Evolutionary conservation across 2,329 filamentous ascomycete species (phyloP).

Genomic region (Alternaria sp.): DNA sequence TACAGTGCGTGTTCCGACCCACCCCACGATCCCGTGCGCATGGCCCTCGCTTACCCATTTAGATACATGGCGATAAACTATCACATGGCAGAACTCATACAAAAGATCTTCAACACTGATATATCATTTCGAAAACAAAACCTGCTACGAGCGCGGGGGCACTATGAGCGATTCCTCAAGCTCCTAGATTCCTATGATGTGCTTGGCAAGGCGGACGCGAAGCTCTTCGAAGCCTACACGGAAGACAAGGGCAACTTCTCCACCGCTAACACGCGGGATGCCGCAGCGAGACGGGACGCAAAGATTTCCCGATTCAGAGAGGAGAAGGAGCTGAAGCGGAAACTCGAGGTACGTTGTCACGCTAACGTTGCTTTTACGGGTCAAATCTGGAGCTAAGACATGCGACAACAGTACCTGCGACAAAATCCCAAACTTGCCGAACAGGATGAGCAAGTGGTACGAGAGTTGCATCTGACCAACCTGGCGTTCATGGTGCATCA

Average conservation of each 20-base stretch:
- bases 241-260: slow-evolving; percentile 78
- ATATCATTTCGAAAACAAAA: slow-evolving; percentile 62
- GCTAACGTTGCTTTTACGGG: slow-evolving; percentile 14
- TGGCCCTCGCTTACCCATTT: slow-evolving; percentile 16
- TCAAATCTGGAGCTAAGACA: slow-evolving; percentile 29
- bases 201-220: slow-evolving; percentile 70
- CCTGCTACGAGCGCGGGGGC: slow-evolving; percentile 70
- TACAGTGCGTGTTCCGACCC: slow-evolving; percentile 66
- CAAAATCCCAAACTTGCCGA: slow-evolving; percentile 68
- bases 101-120: slow-evolving; percentile 70
- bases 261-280: slow-evolving; percentile 71
- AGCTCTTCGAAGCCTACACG: slow-evolving; percentile 75
- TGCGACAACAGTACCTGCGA: slow-evolving; percentile 61
- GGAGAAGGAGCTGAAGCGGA: slow-evolving; percentile 85
- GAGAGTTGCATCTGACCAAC: slow-evolving; percentile 80
- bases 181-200: slow-evolving; percentile 82
- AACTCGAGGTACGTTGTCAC: slow-evolving; percentile 69
- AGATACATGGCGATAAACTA: slow-evolving; percentile 81
- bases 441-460: slow-evolving; percentile 84
- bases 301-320: slow-evolving; percentile 88
- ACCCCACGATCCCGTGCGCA: not conserved
- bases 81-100: slow-evolving; percentile 80
- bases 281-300: slow-evolving; percentile 75
- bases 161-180: slow-evolving; percentile 82
- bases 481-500: slow-evolving; percentile 78